Base-by-base conservation (phyloP, 176 grass and related monocot genomes). In the Calamus simplicifolius region DNA sequence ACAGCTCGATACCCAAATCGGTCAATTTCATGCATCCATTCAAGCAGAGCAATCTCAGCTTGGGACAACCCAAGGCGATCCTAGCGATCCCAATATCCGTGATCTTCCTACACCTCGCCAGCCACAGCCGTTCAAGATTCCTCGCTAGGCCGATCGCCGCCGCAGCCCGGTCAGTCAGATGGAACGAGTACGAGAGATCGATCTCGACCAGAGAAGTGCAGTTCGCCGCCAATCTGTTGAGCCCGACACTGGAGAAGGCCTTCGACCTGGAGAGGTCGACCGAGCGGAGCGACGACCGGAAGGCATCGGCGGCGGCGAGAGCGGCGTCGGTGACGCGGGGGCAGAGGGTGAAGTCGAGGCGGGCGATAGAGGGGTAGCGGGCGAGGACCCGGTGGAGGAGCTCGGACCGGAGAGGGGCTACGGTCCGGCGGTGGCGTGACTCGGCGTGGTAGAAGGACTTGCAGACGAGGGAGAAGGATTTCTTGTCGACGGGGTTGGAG, bases 71-170 rank as follows among this genome's bases (percentile, higher is more conserved):
- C 8, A 91, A 78, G 35, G 87, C 93, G 77, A 97, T 68, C 78
- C 87, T 91, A 0, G 81, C 78, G 57, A 97, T 83, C 1, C 93
- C 93, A 66, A 97, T 80, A 63, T 97, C 93, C 0, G 75, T 91
- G 16, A 97, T 5, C 7, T 56, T 49, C 71, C 75, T 88, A 69
- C 93, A 97, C 30, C 87, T 74, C 29, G 78, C 68, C 12, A 97
- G 60, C 2, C 78, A 82, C 0, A 97, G 55, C 43, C 69, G 56
- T 16, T 51, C 66, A 1, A 97, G 72, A 0, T 43, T 63, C 0
- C 59, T 50, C 51, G 75, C 80, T 30, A 66, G 49, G 0, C 69
- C 84, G 10, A 97, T 64, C 27, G 80, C 80, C 3, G 81, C 81
- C 0, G 79, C 75, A 1, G 75, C 81, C 49, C 76, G 69, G 61